Conservation (phyloP, 2,329 filamentous ascomycete species). For the Paracoccidioides brasiliensis region DNA sequence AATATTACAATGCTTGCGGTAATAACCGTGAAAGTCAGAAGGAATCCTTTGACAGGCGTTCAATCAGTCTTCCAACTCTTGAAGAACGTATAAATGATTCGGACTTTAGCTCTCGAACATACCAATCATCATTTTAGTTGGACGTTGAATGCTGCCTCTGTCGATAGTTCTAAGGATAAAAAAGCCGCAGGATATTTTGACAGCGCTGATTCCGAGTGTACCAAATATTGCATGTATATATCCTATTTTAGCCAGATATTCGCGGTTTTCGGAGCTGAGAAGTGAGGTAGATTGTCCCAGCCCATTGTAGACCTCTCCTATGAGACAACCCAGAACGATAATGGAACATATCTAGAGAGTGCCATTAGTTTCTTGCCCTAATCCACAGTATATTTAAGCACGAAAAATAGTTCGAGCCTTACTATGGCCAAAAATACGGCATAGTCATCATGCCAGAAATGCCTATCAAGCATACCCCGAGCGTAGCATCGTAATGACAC, state of each 20-base stretch:
- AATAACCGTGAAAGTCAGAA: conserved; percentile 30
- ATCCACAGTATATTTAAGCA: not conserved
- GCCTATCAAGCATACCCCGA: conserved; percentile 4
- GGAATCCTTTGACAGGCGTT: conserved; percentile 23
- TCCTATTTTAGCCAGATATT: conserved; percentile 28
- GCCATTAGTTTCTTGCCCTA: not conserved
- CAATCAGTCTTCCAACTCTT: not conserved
- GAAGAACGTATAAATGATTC: not conserved
- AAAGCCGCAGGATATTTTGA: conserved; percentile 38
- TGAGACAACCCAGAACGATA: conserved; percentile 29
- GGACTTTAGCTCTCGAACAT: conserved; percentile 14
- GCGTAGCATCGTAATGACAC: conserved; percentile 9
- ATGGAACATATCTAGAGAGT: conserved; percentile 14
- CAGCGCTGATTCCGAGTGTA: conserved; percentile 32
- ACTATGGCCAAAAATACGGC: conserved; percentile 9
- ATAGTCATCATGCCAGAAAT: conserved; percentile 8
- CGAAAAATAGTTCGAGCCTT: not conserved
- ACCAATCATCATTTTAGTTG: conserved; percentile 32
- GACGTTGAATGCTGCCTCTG: conserved; percentile 26
- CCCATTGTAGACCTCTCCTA: conserved; percentile 33
- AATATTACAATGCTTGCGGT: conserved; percentile 37
- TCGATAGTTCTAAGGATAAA: conserved; percentile 35
- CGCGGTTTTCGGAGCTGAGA: conserved; percentile 22
- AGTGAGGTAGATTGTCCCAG: conserved; percentile 35
- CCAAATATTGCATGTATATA: conserved; percentile 37